Conservation (phyloP, 176 grass and related monocot species). For the Avena eriantha region DNA sequence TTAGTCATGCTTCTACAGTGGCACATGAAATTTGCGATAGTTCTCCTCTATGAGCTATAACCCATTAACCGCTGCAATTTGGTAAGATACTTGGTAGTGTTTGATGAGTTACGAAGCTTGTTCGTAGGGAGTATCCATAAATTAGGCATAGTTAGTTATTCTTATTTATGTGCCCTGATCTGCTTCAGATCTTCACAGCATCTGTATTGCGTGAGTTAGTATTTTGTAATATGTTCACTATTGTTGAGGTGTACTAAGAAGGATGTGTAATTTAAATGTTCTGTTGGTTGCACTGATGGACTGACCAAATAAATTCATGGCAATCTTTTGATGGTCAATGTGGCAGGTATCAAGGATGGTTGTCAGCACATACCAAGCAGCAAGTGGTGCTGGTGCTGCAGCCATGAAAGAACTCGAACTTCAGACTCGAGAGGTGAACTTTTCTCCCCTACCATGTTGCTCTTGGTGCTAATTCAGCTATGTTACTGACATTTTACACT, state of each 20-base stretch:
- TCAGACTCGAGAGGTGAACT: constrained; percentile 80
- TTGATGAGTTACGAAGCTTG: not conserved
- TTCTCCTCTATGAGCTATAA: not conserved
- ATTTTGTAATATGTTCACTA: not conserved
- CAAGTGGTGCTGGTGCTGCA: constrained; percentile 95
- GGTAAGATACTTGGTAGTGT: not conserved
- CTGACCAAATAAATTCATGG: not conserved
- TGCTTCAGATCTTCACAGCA: not conserved
- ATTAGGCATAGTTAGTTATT: not conserved
- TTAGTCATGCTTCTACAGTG: not conserved
- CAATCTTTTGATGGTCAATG: constrained; percentile 28
- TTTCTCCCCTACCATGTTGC: not conserved
- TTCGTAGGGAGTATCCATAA: not conserved
- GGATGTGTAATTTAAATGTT: not conserved
- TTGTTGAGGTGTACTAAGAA: not conserved
- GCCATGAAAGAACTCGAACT: constrained; percentile 94
- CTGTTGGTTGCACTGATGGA: not conserved
- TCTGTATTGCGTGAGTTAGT: not conserved
- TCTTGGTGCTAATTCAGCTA: constrained; percentile 13
- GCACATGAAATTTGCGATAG: not conserved
- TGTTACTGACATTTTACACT: not conserved
- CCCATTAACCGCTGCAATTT: not conserved
- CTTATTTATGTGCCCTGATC: constrained; percentile 3
- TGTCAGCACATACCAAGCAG: constrained; percentile 98
- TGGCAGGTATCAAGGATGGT: constrained; percentile 89